A percentile compares a stretch with the other conserved stretches of the same genome.
These are phyloP conservation scores for Debaryomyces subglobosus DNA, from an alignment of 1,139 yeast genomes.

Conservation along the genomic window DNA sequence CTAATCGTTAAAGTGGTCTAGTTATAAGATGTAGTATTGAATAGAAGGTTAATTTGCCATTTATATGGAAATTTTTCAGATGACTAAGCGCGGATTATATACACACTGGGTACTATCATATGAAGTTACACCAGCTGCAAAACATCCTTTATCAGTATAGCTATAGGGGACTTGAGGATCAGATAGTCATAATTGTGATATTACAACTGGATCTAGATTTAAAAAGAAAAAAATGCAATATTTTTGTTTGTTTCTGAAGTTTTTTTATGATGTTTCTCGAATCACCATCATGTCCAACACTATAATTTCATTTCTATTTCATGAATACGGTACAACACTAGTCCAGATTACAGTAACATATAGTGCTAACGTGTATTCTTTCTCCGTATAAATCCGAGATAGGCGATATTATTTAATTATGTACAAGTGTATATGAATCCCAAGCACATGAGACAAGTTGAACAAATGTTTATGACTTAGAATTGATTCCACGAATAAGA, in stretches of 20 bases:
- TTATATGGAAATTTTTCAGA: slow-evolving; percentile 13
- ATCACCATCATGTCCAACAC: neutral
- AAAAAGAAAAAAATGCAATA: neutral
- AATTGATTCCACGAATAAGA: no score
- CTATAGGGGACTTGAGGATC: neutral
- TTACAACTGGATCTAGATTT: no score
- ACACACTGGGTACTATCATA: neutral
- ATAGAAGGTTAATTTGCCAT: neutral
- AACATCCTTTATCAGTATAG: neutral
- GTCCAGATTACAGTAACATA: neutral
- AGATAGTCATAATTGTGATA: neutral
- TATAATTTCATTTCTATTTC: neutral
- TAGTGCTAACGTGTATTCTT: neutral
- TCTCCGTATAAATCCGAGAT: neutral
- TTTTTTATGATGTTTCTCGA: neutral
- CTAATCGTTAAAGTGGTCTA: neutral
- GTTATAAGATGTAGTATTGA: neutral
- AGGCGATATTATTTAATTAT: neutral
- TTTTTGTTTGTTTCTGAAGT: neutral
- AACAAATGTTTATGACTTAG: neutral
- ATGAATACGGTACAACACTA: neutral
- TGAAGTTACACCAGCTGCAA: neutral
- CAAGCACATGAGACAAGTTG: neutral
- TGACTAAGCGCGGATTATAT: slow-evolving; percentile 10
- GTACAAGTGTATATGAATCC: neutral